phyloP scores from a whole-genome alignment of 208 protist genomes.

The Leishmania aethiopica region DNA sequence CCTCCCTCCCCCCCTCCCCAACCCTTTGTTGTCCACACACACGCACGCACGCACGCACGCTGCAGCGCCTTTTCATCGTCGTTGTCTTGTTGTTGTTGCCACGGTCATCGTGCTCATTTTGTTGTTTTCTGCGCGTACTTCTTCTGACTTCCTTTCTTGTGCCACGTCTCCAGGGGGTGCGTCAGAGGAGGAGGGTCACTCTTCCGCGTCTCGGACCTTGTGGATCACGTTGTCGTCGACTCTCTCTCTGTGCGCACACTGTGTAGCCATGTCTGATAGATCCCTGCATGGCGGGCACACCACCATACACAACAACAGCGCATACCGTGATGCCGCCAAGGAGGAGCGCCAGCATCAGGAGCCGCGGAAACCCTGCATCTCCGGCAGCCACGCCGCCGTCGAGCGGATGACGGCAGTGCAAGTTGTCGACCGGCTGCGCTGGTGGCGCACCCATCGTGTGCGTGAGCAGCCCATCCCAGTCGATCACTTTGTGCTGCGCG shows the following conservation, averaged over 20 bases:
- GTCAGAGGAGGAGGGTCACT: background rate
- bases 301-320: constrained; percentile 16
- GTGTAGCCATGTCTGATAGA: background rate
- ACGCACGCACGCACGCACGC: background rate
- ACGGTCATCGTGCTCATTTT: background rate
- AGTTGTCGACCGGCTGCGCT: constrained; percentile 75
- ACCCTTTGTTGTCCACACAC: constrained; percentile 3
- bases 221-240: background rate
- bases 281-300: constrained; percentile 10
- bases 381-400: background rate
- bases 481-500: constrained; percentile 41
- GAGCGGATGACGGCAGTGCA: constrained; percentile 31
- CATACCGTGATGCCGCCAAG: background rate
- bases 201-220: background rate
- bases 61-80: background rate
- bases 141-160: background rate
- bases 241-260: background rate
- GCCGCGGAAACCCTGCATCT: background rate
- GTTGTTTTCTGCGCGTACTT: background rate
- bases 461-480: constrained; percentile 46
- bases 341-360: background rate
- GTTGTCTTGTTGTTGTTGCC: background rate
- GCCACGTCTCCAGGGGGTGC: too few relatives aligned
- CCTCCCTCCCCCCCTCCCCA: background rate
- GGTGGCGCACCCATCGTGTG: constrained; percentile 61